Evolutionary conservation across 169 alveolate species (phyloP).

Genomic region (Eimeria praecox): DNA sequence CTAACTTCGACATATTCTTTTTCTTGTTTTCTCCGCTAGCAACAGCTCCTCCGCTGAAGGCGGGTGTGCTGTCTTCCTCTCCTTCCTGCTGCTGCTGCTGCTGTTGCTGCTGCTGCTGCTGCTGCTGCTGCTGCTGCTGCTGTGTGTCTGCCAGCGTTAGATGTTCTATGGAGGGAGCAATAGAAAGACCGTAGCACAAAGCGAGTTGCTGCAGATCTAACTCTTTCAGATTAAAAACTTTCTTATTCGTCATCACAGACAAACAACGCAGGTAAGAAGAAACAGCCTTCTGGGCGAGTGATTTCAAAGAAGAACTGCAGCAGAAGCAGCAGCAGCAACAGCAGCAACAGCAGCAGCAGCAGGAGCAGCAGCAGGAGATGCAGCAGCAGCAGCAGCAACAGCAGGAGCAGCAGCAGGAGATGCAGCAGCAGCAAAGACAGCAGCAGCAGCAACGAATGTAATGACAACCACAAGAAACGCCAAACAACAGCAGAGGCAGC

Average conservation of each 20-base stretch:
- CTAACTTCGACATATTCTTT: slow-evolving; percentile 77
- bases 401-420: neutral
- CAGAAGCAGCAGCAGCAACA: neutral
- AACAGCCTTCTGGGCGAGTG: slow-evolving; percentile 75
- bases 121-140: slow-evolving; percentile 65
- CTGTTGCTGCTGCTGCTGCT: slow-evolving; percentile 20
- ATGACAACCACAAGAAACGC: too few relatives aligned
- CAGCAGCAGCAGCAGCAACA: neutral
- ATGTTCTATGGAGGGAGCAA: slow-evolving; percentile 45
- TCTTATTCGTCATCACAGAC: slow-evolving; percentile 71
- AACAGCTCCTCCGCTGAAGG: slow-evolving; percentile 47
- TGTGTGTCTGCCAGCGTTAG: neutral
- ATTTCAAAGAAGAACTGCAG: slow-evolving; percentile 75
- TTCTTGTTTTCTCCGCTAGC: slow-evolving; percentile 69
- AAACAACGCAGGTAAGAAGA: slow-evolving; percentile 56
- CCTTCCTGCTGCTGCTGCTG: slow-evolving; percentile 59
- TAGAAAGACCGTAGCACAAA: slow-evolving; percentile 56
- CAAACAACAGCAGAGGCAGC: neutral
- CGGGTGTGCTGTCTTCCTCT: neutral
- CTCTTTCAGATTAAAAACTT: neutral
- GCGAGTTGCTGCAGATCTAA: slow-evolving; percentile 60
- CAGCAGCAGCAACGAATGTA: neutral
- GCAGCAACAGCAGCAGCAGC: slow-evolving; percentile 16
- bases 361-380: neutral
- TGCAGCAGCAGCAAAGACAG: neutral